Percentiles rank a stretch among this genome's conserved stretches.
These are phyloP conservation scores for Candida chauliodis DNA, from an alignment of 805 yeast species.

Conservation along the genomic window DNA sequence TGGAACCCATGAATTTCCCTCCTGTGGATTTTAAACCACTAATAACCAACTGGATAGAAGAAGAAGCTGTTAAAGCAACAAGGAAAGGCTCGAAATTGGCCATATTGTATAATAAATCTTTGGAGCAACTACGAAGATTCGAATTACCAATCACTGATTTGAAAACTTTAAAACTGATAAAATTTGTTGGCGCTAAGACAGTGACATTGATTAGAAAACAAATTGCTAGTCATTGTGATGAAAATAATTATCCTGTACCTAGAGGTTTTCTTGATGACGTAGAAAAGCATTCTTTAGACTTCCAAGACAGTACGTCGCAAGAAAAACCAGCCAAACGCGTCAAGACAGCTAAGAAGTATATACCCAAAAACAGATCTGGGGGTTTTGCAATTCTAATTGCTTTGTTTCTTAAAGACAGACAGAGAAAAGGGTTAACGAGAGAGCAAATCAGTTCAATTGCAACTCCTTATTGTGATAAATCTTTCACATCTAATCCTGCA, in stretches of 20 bases:
- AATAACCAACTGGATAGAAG: conserved; percentile 58
- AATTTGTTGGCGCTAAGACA: conserved; percentile 70
- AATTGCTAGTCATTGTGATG: conserved; percentile 53
- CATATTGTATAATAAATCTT: conserved; percentile 53
- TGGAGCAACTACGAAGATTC: conserved; percentile 44
- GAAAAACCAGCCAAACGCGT: conserved; percentile 11
- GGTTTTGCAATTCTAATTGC: conserved; percentile 78
- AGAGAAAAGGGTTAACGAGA: conserved; percentile 57
- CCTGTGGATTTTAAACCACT: conserved; percentile 22
- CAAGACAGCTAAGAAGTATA: conserved; percentile 34
- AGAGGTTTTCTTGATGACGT: conserved; percentile 16
- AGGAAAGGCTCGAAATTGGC: conserved; percentile 51
- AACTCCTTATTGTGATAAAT: conserved; percentile 49
- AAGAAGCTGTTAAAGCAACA: conserved; percentile 43
- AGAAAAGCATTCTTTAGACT: conserved; percentile 8
- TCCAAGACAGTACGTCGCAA: neutral
- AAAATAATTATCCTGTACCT: conserved; percentile 48
- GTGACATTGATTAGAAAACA: conserved; percentile 47
- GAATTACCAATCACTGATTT: conserved; percentile 51
- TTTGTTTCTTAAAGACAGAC: conserved; percentile 46
- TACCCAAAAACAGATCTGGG: conserved; percentile 76
- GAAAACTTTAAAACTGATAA: conserved; percentile 53
- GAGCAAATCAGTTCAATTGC: conserved; percentile 56
- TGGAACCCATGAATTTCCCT: neutral
- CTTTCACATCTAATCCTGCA: conserved; percentile 58